Base-by-base conservation (phyloP, 192 early-diverging fungal genomes). In the Pilobolus umbonatus region DNA sequence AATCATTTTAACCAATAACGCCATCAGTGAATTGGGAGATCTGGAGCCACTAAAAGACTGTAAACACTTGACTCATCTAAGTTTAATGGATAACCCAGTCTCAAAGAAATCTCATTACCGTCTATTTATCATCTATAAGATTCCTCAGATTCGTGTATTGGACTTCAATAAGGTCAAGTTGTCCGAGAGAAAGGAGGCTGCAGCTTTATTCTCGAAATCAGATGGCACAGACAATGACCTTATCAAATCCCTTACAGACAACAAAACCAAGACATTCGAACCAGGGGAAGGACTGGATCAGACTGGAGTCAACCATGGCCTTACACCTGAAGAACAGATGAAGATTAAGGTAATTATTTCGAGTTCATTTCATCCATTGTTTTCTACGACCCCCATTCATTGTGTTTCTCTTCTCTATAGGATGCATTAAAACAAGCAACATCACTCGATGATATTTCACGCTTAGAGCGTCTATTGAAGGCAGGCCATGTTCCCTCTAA, bases 61-160 rank as follows among this genome's bases (percentile, higher is more conserved):
- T 17, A 38, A 36, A 11, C 46, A 55, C 14, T 54, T 91, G 36
- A 74, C 84, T 36, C 72, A 77, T 45, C 56, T 98, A 36, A 85
- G 82, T n/a, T 67, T 99, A 40, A 62, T 88, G 32, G 94, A 92
- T 60, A 98, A 98, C 62, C 94, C 95, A 0, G 93, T 96, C 24
- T 75, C 79, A 47, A 75, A 80, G 60, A 91, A 90, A 49, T 76
- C 88, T 58, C 66, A 96, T 61, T 96, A 97, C 62, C 69, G 97
- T 45, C 58, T 78, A 35, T 95, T 85, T 77, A 77, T 95, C 25
- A 85, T 99, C 55, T 85, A 89, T 80, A 82, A 85, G 61, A 64
- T 92, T 39, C 82, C 89, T 19, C 75, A 62, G 15, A 68, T 98
- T 45, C 78, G 88, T 34, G 85, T 97, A 2, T 61, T 98, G 64